Evolutionary conservation across 169 alveolate species (phyloP), one percentile per base, ranked within the genome.

Genomic region (Pseudocohnilembus persalinus): DNA sequence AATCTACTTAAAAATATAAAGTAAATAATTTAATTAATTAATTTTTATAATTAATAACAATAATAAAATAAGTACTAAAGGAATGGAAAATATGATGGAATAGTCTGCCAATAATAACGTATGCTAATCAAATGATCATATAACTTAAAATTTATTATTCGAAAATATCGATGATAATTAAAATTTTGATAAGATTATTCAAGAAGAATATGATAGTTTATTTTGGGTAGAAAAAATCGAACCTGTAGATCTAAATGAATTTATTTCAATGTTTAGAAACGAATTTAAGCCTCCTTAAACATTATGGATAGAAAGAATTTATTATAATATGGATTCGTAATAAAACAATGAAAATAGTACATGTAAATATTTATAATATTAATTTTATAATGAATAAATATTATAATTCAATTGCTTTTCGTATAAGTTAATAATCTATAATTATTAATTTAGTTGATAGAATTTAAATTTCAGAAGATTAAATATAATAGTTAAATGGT

Each of bases 261-360:
- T 79, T 0, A 79, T 79, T 63, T 79, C 76, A 0, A 79, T 49
- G 74, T 79, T 49, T 63, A 79, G 64, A 29, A 64, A 64, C 64
- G 74, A 79, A 79, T 79, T 49, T 29, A 79, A 79, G 30, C 74
- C 84, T 32, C 84, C 84, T 1, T 29, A 79, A 63, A 79, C 84
- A 15, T 49, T 79, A 0, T 79, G 84, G 84, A 79, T 79, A 28
- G 84, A 79, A 79, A 79, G 84, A 79, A 49, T 79, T 24, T 49
- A 79, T 29, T 79, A 79, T n/a, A 79, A 79, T 63, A 79, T 49
- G 74, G 84, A 79, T n/a, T 68, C 35, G 24, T 64, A 74, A 20
- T 29, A 49, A 1, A 15, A 4, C 6, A 0, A 79, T 49, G 84
- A 79, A 79, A 75, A 63, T 63, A 63, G 76, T 49, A 49, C 63